Evolutionary conservation across 1,284 basidiomycete species (phyloP).

Genomic region (Prillingera fragicola): DNA sequence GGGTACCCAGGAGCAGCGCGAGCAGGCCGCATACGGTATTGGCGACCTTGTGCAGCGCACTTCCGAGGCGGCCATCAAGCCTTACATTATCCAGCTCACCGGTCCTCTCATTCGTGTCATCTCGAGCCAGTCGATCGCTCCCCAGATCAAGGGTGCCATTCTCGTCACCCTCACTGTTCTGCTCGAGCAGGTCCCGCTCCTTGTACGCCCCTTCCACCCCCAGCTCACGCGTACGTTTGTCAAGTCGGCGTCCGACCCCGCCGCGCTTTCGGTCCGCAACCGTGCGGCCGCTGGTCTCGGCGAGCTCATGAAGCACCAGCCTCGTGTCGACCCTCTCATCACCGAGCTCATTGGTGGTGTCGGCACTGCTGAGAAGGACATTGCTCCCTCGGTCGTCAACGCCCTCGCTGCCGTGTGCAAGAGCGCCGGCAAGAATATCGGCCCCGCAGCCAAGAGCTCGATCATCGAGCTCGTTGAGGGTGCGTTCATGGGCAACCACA

Average conservation of each 20-base stretch:
- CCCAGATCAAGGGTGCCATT: conserved; percentile 85
- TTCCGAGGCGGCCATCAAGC: conserved; percentile 82
- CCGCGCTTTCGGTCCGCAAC: conserved; percentile 71
- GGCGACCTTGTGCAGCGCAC: conserved; percentile 91
- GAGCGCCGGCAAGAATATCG: conserved; percentile 68
- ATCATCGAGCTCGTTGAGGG: conserved; percentile 72
- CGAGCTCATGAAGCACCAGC: conserved; percentile 83
- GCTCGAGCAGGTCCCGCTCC: conserved; percentile 73
- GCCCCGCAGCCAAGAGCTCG: conserved; percentile 65
- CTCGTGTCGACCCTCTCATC: conserved; percentile 61
- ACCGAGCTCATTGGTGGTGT: conserved; percentile 64
- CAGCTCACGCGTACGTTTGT: conserved; percentile 95
- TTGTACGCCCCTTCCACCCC: conserved; percentile 97
- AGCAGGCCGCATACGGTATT: conserved; percentile 91
- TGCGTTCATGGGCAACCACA: conserved; percentile 58
- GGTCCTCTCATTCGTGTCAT: conserved; percentile 93
- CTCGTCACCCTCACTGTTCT: conserved; percentile 66
- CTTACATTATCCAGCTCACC: conserved; percentile 92
- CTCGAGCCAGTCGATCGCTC: conserved; percentile 77
- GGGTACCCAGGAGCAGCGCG: conserved; percentile 56
- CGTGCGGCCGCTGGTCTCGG: conserved; percentile 81
- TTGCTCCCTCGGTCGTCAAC: conserved; percentile 67
- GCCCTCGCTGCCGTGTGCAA: conserved; percentile 73
- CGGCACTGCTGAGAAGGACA: conserved; percentile 61
- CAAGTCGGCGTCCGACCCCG: conserved; percentile 80